A percentile compares a stretch with the other conserved stretches of the same genome.
Evolutionary conservation across 768 basidiomycete species (phyloP).

Genomic region (Megacollybia marginata): DNA sequence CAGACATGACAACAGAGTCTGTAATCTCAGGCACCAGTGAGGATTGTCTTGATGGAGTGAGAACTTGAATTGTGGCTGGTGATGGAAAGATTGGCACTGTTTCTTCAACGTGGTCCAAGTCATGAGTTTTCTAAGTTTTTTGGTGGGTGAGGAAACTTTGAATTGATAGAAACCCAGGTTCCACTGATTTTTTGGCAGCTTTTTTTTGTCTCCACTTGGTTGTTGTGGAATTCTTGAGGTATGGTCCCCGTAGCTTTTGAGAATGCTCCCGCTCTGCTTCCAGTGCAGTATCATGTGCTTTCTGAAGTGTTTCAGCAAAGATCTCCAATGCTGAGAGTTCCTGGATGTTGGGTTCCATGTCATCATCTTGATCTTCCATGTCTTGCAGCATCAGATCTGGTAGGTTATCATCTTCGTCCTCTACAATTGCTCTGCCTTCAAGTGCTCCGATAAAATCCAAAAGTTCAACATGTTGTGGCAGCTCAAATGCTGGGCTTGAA

Average conservation of each 20-base stretch:
- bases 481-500: slow-evolving; percentile 19
- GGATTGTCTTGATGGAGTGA: neutral
- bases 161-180: neutral
- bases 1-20: neutral
- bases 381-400: too few relatives aligned
- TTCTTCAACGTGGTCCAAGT: too few relatives aligned
- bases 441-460: too few relatives aligned
- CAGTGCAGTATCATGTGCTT: neutral
- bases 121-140: neutral
- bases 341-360: neutral
- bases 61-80: too few relatives aligned
- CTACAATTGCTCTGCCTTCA: too few relatives aligned
- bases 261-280: neutral
- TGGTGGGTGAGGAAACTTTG: neutral
- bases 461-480: slow-evolving; percentile 27
- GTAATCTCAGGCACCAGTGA: too few relatives aligned
- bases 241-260: neutral
- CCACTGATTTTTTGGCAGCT: neutral
- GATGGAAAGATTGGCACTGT: too few relatives aligned
- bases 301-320: neutral
- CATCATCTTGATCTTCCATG: slow-evolving; percentile 8
- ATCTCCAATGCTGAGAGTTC: neutral
- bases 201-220: neutral
- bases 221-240: neutral
- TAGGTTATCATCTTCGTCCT: slow-evolving; percentile 35